Evolutionary conservation across 345 rosid species (phyloP), one percentile per base, ranked within the genome.

Genomic region (Hibiscus trionum): DNA sequence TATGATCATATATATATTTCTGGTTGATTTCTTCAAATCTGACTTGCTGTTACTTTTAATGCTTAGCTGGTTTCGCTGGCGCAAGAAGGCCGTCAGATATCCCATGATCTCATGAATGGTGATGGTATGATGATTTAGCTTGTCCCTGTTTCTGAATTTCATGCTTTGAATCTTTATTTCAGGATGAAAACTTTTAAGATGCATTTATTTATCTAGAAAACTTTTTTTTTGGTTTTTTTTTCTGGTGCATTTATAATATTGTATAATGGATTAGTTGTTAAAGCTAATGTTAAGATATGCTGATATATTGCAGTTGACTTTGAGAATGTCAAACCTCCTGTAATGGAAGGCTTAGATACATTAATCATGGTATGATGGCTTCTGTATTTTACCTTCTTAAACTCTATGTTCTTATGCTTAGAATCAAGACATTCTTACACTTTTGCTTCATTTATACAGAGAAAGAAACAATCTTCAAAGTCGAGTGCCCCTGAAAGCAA

Each of bases 51-150:
- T 68, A 6, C 86, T 37, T 75, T 76, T 52, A 49, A 35, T 69
- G 14, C 83, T 73, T 81, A 94, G 99, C 75, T 94, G 63, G 88
- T 94, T 82, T 88, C 97, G 84, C 24, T 74, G 55, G 10, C 56
- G 21, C 97, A 94, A 84, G 84, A 82, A 52, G 99, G 99, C 57
- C 85, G 77, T 57, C 84, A 82, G 75, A 74, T 92, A 78, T 80
- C 91, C 0, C 76, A 72, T 61, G 93, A 91, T 75, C 75, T 91
- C 61, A 78, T 84, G 21, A 81, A 78, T 66, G 82, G 81, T 29
- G 78, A 86, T 49, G 83, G 98, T 90, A 77, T 71, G 74, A 42
- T 27, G 39, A 59, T 27, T 49, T 63, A 63, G 46, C n/a, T 35
- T 27, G 19, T 14, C 11, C n/a, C 37, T 61, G 4, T 26, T 27